Evolutionary conservation across 164 flowering plant species (phyloP).

Genomic region (Houttuynia cordata): DNA sequence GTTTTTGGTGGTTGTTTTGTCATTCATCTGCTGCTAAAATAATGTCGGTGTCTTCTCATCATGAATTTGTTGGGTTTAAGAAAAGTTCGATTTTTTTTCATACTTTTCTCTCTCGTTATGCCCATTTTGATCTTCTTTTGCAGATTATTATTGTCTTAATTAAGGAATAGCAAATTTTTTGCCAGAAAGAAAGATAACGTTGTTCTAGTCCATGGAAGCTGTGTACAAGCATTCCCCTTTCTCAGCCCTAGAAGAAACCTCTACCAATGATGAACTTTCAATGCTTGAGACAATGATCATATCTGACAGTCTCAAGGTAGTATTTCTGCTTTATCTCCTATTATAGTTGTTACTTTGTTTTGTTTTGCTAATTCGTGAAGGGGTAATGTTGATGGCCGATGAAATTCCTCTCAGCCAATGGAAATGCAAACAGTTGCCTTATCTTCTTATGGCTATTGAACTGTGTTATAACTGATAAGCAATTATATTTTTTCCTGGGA

Average conservation of each 20-base stretch:
- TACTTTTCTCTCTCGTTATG: too few species aligned
- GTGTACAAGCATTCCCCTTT: background rate
- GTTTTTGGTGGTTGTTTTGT: background rate
- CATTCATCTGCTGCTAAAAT: too few species aligned
- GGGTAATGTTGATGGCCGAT: too few species aligned
- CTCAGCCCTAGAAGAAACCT: conserved; percentile 24
- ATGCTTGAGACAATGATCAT: conserved; percentile 76
- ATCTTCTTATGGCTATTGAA: too few species aligned
- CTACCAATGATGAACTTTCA: conserved; percentile 52
- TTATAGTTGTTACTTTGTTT: too few species aligned
- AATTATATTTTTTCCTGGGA: too few species aligned
- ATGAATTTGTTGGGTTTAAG: background rate
- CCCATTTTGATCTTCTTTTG: background rate
- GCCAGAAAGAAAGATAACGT: background rate
- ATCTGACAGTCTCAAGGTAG: conserved; percentile 81
- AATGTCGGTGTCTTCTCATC: background rate
- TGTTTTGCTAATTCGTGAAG: background rate
- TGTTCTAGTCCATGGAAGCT: background rate
- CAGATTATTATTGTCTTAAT: background rate
- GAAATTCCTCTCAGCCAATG: too few species aligned
- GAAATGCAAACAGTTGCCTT: too few species aligned
- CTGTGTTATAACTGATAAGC: too few species aligned
- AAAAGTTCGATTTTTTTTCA: background rate
- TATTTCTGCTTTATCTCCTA: background rate
- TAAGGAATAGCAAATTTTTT: background rate